These are phyloP conservation scores for Papiliotrema fonsecae DNA, from an alignment of 1,284 basidiomycete species.

Conservation along the genomic window DNA sequence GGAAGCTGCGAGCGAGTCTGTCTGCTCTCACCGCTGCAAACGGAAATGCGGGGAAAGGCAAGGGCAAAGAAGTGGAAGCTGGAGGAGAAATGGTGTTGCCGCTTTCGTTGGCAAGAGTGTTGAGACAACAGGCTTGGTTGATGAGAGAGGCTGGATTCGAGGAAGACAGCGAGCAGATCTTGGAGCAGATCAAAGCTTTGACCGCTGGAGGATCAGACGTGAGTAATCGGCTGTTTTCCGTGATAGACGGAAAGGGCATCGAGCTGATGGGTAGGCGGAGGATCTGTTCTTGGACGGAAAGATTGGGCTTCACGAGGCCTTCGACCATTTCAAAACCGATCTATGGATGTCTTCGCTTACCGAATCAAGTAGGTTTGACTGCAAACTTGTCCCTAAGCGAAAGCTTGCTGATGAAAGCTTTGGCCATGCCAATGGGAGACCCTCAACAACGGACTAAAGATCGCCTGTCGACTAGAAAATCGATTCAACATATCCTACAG, in stretches of 20 bases:
- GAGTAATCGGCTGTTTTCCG: too few species aligned
- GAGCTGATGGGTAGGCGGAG: conserved; percentile 56
- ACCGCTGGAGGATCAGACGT: too few species aligned
- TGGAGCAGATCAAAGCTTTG: conserved; percentile 45
- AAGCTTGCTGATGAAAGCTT: conserved; percentile 53
- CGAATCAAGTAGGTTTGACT: conserved; percentile 60
- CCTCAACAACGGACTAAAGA: conserved; percentile 51
- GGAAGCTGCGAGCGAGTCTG: conserved; percentile 2
- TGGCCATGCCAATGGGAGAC: conserved; percentile 76
- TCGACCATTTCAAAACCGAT: conserved; percentile 70
- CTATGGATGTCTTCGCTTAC: conserved; percentile 80
- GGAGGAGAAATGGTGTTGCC: conserved; percentile 62
- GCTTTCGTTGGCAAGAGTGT: conserved; percentile 59
- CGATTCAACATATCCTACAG: conserved; percentile 60
- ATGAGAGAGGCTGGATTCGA: conserved; percentile 59
- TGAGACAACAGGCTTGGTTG: conserved; percentile 73
- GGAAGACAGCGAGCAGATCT: conserved; percentile 53
- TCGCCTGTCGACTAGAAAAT: conserved; percentile 52
- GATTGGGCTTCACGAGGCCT: conserved; percentile 67
- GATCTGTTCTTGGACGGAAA: conserved; percentile 67
- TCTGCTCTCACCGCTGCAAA: not conserved
- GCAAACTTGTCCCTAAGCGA: not conserved
- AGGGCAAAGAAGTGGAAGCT: conserved; percentile 33
- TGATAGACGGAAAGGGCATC: too few species aligned
- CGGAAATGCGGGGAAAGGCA: not conserved